These are phyloP conservation scores for Tolypocladium amazonense DNA, from an alignment of 2,329 filamentous ascomycete genomes.

Conservation along the genomic window DNA sequence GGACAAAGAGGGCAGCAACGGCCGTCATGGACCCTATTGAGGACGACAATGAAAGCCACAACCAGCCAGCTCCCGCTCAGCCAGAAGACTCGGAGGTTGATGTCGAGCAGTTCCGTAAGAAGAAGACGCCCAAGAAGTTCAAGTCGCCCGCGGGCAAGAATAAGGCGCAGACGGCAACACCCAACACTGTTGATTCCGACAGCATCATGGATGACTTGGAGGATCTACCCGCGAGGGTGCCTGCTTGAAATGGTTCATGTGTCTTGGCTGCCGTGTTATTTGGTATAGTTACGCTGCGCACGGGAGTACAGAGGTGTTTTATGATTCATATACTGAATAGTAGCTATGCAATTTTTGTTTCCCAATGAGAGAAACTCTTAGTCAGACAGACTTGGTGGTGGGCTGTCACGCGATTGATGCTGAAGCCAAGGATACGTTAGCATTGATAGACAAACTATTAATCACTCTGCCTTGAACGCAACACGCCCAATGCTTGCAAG, in stretches of 20 bases:
- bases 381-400: neutral
- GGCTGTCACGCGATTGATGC: no score
- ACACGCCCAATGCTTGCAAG: no score
- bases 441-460: no score
- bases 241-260: neutral
- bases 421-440: no score
- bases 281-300: neutral
- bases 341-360: neutral
- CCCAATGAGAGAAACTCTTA: neutral
- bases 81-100: conserved; percentile 12
- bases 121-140: conserved; percentile 18
- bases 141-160: conserved; percentile 9
- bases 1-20: conserved; percentile 11
- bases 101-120: conserved; percentile 13
- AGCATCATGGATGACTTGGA: conserved; percentile 34
- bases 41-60: conserved; percentile 10
- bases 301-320: neutral
- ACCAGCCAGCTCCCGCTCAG: conserved; percentile 3
- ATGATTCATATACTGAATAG: neutral
- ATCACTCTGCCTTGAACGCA: no score
- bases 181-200: conserved; percentile 14
- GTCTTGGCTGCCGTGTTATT: neutral
- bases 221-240: conserved; percentile 22
- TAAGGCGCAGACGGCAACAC: neutral
- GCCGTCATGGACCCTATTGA: conserved; percentile 20